Evolutionary conservation across 2,329 filamentous ascomycete genomes (phyloP).

Genomic region (Hortaea werneckii): DNA sequence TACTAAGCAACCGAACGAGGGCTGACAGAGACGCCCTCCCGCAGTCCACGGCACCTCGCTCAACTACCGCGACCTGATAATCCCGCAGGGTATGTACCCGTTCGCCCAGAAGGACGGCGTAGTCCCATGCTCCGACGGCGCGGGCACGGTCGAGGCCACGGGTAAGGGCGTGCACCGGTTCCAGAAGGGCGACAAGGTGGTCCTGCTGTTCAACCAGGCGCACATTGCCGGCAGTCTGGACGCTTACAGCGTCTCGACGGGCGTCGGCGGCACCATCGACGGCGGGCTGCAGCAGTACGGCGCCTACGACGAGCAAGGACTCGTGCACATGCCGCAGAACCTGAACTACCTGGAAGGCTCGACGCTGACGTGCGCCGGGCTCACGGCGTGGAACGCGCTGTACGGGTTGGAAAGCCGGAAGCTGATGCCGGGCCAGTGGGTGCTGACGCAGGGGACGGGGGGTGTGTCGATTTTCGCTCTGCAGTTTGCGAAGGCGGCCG

Average conservation of each 20-base stretch:
- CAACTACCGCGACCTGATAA: slow-evolving; percentile 42
- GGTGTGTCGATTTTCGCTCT: slow-evolving; percentile 58
- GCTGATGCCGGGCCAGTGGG: slow-evolving; percentile 32
- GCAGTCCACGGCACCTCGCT: slow-evolving; percentile 39
- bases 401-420: slow-evolving; percentile 36
- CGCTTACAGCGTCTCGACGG: slow-evolving; percentile 34
- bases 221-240: slow-evolving; percentile 43
- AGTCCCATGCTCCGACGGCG: slow-evolving; percentile 42
- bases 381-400: slow-evolving; percentile 45
- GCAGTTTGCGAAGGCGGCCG: slow-evolving; percentile 46
- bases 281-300: slow-evolving; percentile 59
- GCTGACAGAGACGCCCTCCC: background rate
- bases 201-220: slow-evolving; percentile 53
- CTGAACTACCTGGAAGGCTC: slow-evolving; percentile 38
- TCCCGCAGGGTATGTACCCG: slow-evolving; percentile 37
- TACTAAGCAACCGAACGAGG: background rate
- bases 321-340: slow-evolving; percentile 53
- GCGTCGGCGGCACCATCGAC: slow-evolving; percentile 58
- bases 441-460: slow-evolving; percentile 62
- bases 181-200: slow-evolving; percentile 48
- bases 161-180: slow-evolving; percentile 48
- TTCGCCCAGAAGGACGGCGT: slow-evolving; percentile 32
- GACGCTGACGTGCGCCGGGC: slow-evolving; percentile 37
- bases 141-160: slow-evolving; percentile 42
- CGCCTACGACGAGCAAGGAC: slow-evolving; percentile 55